Evolutionary conservation across 2,329 filamentous ascomycete genomes (phyloP), one percentile per base, ranked within the genome.

Genomic region (Scedosporium boydii): DNA sequence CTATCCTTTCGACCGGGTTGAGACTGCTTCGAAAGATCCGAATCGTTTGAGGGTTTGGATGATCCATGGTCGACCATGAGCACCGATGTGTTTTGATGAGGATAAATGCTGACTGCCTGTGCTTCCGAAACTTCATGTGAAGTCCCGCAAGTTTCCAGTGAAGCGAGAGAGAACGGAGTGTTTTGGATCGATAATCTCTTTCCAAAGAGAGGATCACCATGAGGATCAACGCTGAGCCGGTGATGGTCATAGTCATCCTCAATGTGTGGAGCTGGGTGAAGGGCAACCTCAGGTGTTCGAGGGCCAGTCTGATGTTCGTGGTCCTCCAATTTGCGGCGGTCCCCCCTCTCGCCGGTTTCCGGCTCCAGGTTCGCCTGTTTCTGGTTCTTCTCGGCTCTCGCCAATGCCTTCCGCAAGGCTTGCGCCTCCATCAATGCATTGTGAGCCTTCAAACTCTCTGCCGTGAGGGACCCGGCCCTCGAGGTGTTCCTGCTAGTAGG

Each of bases 61-160:
- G 80, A 79, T 2, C 59, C 51, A 68, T 86, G 81, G 66, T 86
- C 75, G 34, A 87, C 81, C 72, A 87, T 78, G 51, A 87, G 70
- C 10, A 88, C 74, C 4, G 85, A 88, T 58, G 80, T 85, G 66
- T 87, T 87, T 67, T 87, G 84, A 65, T 88, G 85, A 21, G 82
- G 79, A 66, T 82, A 86, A 67, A 88, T 84, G 64, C 79, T 84
- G 62, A 88, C 79, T 46, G 82, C 83, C 69, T 82, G 74, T 41
- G 85, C 85, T 72, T 88, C 84, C 0, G 84, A 85, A 48, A 88
- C 80, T 66, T 86, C 85, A 3, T 78, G 77, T 2, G 82, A 85
- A n/a, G 85, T 86, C 41, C 78, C 81, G 44, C 76, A 82, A n/a
- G 83, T 85, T 61, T 87, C 85, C 58, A 87, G 78, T 0, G 85